Conservation (phyloP, 2,329 filamentous ascomycete species). For the Tolypocladium guangdongense region DNA sequence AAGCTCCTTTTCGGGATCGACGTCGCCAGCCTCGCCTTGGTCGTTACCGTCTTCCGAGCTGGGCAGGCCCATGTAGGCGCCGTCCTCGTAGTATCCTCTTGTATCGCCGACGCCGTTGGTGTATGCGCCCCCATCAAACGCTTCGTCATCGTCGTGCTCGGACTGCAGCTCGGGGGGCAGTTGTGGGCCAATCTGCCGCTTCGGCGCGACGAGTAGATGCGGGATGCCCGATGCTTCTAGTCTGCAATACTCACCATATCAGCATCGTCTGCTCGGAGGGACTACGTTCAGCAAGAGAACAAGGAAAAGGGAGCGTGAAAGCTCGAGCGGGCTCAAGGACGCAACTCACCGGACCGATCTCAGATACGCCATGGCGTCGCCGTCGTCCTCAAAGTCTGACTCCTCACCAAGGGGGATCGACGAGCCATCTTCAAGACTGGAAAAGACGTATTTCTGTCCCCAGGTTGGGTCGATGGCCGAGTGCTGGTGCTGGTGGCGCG, state of each 20-base stretch:
- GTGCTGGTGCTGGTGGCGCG: slow-evolving; percentile 30
- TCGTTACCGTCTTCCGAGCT: slow-evolving; percentile 14
- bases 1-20: slow-evolving; percentile 29
- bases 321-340: background rate
- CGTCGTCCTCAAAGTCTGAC: slow-evolving; percentile 55
- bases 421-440: slow-evolving; percentile 42
- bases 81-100: slow-evolving; percentile 62
- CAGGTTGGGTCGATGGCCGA: slow-evolving; percentile 50
- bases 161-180: slow-evolving; percentile 27
- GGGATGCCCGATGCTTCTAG: slow-evolving; percentile 67
- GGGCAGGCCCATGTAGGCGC: slow-evolving; percentile 56
- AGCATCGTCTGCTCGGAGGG: slow-evolving; percentile 19
- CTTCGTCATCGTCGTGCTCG: slow-evolving; percentile 17
- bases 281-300: background rate
- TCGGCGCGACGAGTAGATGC: slow-evolving; percentile 55
- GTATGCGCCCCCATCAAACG: slow-evolving; percentile 34
- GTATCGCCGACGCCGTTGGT: slow-evolving; percentile 35
- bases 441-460: slow-evolving; percentile 63
- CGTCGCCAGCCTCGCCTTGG: slow-evolving; percentile 13
- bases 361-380: slow-evolving; percentile 60
- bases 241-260: slow-evolving; percentile 47
- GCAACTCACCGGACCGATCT: slow-evolving; percentile 55
- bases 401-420: slow-evolving; percentile 41
- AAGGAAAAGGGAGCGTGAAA: background rate
- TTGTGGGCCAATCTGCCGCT: slow-evolving; percentile 40